phyloP scores from a whole-genome alignment of 345 rosid species.

The Camelina sativa region DNA sequence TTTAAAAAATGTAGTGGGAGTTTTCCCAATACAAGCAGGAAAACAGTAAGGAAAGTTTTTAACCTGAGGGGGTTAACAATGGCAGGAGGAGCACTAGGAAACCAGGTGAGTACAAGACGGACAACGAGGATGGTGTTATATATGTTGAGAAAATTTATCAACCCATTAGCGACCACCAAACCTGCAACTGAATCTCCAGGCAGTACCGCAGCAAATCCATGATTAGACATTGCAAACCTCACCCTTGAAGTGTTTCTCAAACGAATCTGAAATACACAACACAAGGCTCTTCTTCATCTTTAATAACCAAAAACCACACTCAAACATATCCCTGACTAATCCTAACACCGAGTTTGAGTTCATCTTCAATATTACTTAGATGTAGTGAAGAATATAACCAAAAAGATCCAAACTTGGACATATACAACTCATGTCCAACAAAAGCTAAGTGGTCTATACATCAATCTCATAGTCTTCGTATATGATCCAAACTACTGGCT shows the following conservation, averaged over 20 bases:
- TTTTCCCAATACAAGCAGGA: neutral
- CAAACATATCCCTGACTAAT: neutral
- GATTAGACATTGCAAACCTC: constrained; percentile 48
- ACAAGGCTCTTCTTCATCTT: constrained; percentile 13
- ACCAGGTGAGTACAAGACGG: constrained; percentile 96
- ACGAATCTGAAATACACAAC: constrained; percentile 48
- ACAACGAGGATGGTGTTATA: constrained; percentile 79
- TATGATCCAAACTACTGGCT: neutral
- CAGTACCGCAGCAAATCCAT: constrained; percentile 81
- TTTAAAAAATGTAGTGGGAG: neutral
- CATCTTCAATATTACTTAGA: neutral
- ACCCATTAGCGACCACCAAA: constrained; percentile 83
- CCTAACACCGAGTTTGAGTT: neutral
- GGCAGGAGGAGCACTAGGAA: constrained; percentile 93
- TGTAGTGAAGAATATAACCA: neutral
- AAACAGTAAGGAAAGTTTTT: neutral
- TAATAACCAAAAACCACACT: neutral
- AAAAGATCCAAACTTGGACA: constrained; percentile 15
- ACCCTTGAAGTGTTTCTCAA: constrained; percentile 47
- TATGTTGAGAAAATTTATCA: constrained; percentile 74
- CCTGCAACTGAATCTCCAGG: constrained; percentile 95
- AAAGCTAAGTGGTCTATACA: neutral
- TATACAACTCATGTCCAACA: neutral
- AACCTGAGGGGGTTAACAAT: constrained; percentile 95
- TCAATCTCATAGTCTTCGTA: constrained; percentile 7